A percentile compares a stretch with the other conserved stretches of the same genome.
These are phyloP conservation scores for Camelina neglecta DNA, from an alignment of 345 rosid species.

Conservation along the genomic window DNA sequence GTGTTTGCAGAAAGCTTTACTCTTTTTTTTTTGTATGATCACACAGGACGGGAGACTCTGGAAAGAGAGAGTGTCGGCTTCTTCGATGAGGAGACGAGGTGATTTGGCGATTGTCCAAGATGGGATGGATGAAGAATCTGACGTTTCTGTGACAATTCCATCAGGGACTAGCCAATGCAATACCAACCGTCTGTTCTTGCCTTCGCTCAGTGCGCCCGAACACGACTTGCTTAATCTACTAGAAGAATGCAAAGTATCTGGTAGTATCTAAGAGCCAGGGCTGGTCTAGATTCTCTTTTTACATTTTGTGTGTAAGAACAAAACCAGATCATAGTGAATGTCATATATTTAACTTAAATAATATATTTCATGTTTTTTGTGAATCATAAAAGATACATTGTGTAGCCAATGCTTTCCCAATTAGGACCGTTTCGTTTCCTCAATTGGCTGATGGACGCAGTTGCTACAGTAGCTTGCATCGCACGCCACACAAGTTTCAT, in stretches of 20 bases:
- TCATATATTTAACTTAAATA: neutral
- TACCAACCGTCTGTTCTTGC: conserved; percentile 56
- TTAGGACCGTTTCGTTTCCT: neutral
- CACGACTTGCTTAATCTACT: conserved; percentile 73
- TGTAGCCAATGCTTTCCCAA: neutral
- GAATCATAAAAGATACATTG: neutral
- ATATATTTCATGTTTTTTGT: neutral
- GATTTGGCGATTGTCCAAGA: conserved; percentile 72
- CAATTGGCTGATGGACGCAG: neutral
- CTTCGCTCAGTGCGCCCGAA: conserved; percentile 88
- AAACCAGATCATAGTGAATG: conserved; percentile 28
- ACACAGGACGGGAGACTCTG: conserved; percentile 84
- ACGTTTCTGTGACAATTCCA: conserved; percentile 42
- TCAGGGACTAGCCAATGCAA: conserved; percentile 44
- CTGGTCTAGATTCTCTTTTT: neutral
- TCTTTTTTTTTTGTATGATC: conserved; percentile 1
- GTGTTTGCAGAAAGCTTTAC: neutral
- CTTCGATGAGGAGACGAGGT: conserved; percentile 61
- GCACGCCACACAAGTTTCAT: conserved; percentile 20
- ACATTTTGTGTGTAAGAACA: conserved; percentile 22
- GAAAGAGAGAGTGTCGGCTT: conserved; percentile 84
- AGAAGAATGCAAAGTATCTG: conserved; percentile 73
- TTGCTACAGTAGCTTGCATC: conserved; percentile 11
- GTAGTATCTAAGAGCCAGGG: conserved; percentile 49
- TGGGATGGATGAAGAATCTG: conserved; percentile 54